phyloP scores from a whole-genome alignment of 495 filamentous ascomycete species.

The Acidomyces sp. region DNA sequence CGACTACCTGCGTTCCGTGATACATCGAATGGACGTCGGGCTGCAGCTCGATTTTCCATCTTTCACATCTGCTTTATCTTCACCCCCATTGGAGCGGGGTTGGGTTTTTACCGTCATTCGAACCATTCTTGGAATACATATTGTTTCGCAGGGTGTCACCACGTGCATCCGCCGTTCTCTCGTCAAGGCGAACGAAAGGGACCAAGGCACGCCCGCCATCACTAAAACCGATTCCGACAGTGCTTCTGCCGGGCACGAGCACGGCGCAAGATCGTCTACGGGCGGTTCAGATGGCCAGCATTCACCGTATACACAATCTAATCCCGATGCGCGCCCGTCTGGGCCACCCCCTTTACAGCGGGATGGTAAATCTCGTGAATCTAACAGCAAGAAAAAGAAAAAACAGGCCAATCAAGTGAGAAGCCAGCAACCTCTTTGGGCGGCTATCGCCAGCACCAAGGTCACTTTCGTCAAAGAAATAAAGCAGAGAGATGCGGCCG shows the following conservation, averaged over 20 bases:
- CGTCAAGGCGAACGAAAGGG: slow-evolving; percentile 18
- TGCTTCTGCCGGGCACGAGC: slow-evolving; percentile 15
- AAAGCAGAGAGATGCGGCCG: slow-evolving; percentile 67
- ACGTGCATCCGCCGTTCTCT: slow-evolving; percentile 22
- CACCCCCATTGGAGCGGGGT: slow-evolving; percentile 13
- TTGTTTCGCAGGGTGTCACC: slow-evolving; percentile 67
- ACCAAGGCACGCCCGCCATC: slow-evolving; percentile 18
- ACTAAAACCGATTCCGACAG: slow-evolving; percentile 29
- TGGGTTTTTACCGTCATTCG: slow-evolving; percentile 18
- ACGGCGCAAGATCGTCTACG: neutral
- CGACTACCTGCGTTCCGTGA: slow-evolving; percentile 19
- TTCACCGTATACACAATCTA: slow-evolving; percentile 37
- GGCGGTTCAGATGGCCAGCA: slow-evolving; percentile 24
- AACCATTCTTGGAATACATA: slow-evolving; percentile 59
- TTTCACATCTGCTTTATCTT: slow-evolving; percentile 11
- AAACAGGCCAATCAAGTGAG: slow-evolving; percentile 81
- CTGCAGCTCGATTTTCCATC: slow-evolving; percentile 15
- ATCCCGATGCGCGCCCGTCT: slow-evolving; percentile 39
- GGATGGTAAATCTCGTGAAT: slow-evolving; percentile 43
- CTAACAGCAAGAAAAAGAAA: slow-evolving; percentile 64
- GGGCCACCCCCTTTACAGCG: slow-evolving; percentile 34
- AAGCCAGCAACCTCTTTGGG: slow-evolving; percentile 86
- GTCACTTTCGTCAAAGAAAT: slow-evolving; percentile 88
- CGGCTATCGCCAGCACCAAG: slow-evolving; percentile 84
- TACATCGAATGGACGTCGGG: slow-evolving; percentile 16